phyloP scores from a whole-genome alignment of 2,329 filamentous ascomycete species.

The Cylindrodendrum hubeiense region DNA sequence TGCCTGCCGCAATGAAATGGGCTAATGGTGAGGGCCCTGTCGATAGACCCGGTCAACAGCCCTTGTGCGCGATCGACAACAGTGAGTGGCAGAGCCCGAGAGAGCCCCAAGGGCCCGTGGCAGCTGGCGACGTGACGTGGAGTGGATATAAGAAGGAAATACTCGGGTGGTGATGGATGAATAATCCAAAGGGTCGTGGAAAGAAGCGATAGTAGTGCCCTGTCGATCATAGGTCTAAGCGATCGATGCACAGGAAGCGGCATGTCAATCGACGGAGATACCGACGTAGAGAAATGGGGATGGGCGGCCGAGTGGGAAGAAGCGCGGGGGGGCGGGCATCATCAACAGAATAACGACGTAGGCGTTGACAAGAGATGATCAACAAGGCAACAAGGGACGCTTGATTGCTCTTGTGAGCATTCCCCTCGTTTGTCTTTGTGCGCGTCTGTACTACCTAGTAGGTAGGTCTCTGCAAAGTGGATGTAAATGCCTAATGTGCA shows the following conservation, averaged over 20 bases:
- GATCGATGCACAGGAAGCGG: not conserved
- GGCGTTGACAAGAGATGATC: not conserved
- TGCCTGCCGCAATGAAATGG: conserved; percentile 16
- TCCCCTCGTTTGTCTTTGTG: not conserved
- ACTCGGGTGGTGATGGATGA: not conserved
- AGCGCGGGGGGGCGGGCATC: not conserved
- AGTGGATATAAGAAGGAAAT: not conserved
- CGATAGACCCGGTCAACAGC: not conserved
- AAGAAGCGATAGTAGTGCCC: not conserved
- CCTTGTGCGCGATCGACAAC: not conserved
- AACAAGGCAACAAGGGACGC: too few relatives aligned
- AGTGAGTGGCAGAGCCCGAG: not conserved
- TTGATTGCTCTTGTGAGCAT: too few relatives aligned
- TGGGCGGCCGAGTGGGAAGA: not conserved
- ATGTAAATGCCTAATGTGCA: not conserved
- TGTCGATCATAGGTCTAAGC: not conserved
- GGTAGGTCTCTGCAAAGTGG: not conserved
- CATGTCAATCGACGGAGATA: not conserved
- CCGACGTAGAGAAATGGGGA: not conserved
- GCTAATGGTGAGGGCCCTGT: not conserved
- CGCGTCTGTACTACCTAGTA: not conserved
- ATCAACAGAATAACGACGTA: not conserved
- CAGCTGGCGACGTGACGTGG: not conserved
- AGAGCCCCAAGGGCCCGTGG: too few relatives aligned
- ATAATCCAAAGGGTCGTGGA: not conserved